Evolutionary conservation across 2,329 filamentous ascomycete species (phyloP), one percentile per base, ranked within the genome.

Genomic region (Xylariaceae sp.): DNA sequence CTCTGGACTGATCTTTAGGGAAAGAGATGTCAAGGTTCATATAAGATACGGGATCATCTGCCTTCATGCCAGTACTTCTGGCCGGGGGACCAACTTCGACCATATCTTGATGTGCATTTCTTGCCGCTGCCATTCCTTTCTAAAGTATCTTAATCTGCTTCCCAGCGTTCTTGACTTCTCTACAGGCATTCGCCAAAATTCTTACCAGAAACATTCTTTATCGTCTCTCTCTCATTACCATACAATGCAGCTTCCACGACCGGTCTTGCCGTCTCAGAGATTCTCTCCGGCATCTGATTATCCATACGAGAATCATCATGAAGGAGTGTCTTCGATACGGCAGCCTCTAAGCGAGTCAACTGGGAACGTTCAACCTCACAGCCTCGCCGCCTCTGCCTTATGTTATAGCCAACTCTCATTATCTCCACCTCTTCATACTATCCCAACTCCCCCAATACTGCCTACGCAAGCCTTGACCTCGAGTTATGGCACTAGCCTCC

Each of bases 301-400:
- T 61, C 62, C 74, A 30, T 71, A 71, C 59, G 79, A 81, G 60
- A 65, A 68, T 50, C 74, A 77, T 50, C 74, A 77, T 59, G 72
- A 72, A 59, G 63, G 57, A 65, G 70, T 68, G 53, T 69, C 64
- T 64, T 72, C 64, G 59, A 59, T 62, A 67, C 67, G 61, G 65
- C 71, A 76, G 55, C 80, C 81, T 24, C 73, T 84, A 30, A 72
- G 77, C 52, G 81, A 84, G 63, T 75, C 78, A 16, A 79, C 75
- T 10, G 76, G 77, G 62, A 84, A 83, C 67, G 71, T 75, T 40
- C 81, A 83, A 64, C 65, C 70, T 47, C 68, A 70, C 52, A 68
- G 64, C 48, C 66, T 71, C 29, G 63, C 64, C 50, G 65, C 72
- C 58, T 66, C 72, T 56, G 72, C 73, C 24, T 73, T 77, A 33